phyloP scores from a whole-genome alignment of 441 rosid genomes.

The Bruguiera hainesii region DNA sequence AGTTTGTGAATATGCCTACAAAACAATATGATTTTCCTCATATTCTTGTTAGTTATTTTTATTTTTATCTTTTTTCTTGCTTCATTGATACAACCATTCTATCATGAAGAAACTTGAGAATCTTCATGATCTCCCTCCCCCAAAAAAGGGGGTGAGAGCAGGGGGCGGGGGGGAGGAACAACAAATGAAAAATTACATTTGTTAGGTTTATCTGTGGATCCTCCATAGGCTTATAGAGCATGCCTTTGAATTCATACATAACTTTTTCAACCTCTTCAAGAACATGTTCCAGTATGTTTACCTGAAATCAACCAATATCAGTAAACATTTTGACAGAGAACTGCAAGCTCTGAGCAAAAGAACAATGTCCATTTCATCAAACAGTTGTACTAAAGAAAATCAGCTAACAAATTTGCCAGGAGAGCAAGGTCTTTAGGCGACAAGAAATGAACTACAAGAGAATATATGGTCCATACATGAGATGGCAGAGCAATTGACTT shows the following conservation, averaged over 20 bases:
- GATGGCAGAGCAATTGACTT: conserved; percentile 94
- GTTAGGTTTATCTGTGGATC: conserved; percentile 90
- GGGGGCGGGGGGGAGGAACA: too few relatives aligned
- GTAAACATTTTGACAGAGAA: conserved; percentile 1
- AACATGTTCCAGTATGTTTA: conserved; percentile 87
- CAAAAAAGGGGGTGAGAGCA: too few relatives aligned
- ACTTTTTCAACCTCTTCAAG: conserved; percentile 99
- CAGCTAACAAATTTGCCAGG: neutral
- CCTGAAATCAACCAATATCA: conserved; percentile 50
- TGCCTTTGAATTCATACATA: conserved; percentile 93
- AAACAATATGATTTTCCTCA: too few relatives aligned
- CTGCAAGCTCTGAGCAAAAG: conserved; percentile 11
- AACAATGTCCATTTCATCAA: neutral
- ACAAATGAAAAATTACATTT: conserved; percentile 40
- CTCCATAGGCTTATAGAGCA: conserved; percentile 94
- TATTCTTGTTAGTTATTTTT: too few relatives aligned
- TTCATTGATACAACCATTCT: too few relatives aligned
- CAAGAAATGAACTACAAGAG: neutral
- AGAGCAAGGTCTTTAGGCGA: neutral
- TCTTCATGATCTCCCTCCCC: neutral
- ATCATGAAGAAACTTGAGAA: neutral
- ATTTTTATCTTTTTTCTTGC: too few relatives aligned
- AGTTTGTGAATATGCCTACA: too few relatives aligned
- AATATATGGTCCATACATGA: conserved; percentile 51
- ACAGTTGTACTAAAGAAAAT: neutral